A percentile compares a stretch with the other conserved stretches of the same genome.
Conservation (phyloP, 1,139 yeast genomes). For the Hanseniaspora gamundiae region DNA sequence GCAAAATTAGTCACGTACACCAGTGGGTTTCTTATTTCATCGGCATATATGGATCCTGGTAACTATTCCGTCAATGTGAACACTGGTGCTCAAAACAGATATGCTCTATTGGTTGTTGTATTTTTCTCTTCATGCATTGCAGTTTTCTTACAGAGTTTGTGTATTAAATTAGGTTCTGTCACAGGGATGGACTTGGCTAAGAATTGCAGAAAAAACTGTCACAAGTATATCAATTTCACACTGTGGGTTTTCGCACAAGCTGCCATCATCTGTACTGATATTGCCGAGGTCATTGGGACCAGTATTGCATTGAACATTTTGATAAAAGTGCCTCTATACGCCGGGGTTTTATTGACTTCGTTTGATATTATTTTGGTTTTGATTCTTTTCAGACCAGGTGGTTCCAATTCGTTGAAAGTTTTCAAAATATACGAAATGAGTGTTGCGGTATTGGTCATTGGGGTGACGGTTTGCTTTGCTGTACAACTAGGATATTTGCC, state of each 20-base stretch:
- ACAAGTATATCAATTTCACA: constrained; percentile 43
- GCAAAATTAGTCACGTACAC: constrained; percentile 26
- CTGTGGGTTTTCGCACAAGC: constrained; percentile 63
- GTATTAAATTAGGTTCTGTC: constrained; percentile 78
- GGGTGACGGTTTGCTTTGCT: constrained; percentile 77
- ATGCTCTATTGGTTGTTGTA: constrained; percentile 71
- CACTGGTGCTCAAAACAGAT: constrained; percentile 81
- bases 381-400: constrained; percentile 76
- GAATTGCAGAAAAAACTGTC: constrained; percentile 66
- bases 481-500: constrained; percentile 49
- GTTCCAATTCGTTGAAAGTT: constrained; percentile 51
- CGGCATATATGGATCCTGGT: constrained; percentile 96
- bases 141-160: constrained; percentile 68
- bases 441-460: constrained; percentile 67
- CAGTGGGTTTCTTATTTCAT: constrained; percentile 66
- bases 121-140: constrained; percentile 79
- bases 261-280: constrained; percentile 77
- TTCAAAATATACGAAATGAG: constrained; percentile 74
- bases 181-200: constrained; percentile 86
- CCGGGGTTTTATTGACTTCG: constrained; percentile 66
- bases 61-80: constrained; percentile 92
- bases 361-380: constrained; percentile 75
- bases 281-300: constrained; percentile 90
- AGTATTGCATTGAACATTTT: constrained; percentile 81
- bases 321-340: constrained; percentile 59